Evolutionary conservation across 208 protist species (phyloP).

Genomic region (Vickermania spadyakhi): DNA sequence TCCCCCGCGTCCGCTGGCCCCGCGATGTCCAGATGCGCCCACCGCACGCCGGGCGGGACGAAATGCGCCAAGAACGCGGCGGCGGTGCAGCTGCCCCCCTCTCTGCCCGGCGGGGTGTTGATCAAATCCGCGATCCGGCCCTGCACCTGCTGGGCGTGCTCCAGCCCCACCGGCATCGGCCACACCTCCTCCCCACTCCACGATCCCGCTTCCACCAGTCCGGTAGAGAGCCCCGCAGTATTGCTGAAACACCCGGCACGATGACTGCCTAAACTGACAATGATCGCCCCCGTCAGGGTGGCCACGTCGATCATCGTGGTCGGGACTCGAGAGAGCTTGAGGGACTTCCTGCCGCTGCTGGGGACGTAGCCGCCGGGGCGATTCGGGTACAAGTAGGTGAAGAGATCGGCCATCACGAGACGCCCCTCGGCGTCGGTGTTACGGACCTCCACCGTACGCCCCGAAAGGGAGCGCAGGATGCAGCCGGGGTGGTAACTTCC

Average conservation of each 20-base stretch:
- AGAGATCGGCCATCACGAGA: constrained; percentile 82
- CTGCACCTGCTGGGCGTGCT: constrained; percentile 63
- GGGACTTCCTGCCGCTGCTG: constrained; percentile 7
- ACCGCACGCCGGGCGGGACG: constrained; percentile 34
- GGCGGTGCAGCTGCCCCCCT: constrained; percentile 73
- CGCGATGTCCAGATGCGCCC: constrained; percentile 83
- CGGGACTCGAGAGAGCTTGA: constrained; percentile 43
- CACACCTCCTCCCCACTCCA: constrained; percentile 68
- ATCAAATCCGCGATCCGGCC: constrained; percentile 61
- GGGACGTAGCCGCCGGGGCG: neutral
- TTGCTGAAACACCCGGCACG: constrained; percentile 73
- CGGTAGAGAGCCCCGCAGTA: constrained; percentile 19
- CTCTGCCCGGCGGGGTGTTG: constrained; percentile 32
- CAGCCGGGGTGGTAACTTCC: constrained; percentile 70
- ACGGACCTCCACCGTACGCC: constrained; percentile 79
- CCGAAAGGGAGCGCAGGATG: constrained; percentile 75
- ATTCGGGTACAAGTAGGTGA: constrained; percentile 49
- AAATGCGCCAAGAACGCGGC: constrained; percentile 80
- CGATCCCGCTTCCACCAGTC: constrained; percentile 41
- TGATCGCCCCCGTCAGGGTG: constrained; percentile 85
- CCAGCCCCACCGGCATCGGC: constrained; percentile 79
- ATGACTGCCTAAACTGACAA: constrained; percentile 62
- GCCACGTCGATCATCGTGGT: constrained; percentile 80
- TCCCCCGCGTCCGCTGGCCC: constrained; percentile 52
- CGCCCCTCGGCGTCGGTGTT: constrained; percentile 91